Evolutionary conservation across 257 asterid species (phyloP), one percentile per base, ranked within the genome.

Genomic region (Henckelia pumila): DNA sequence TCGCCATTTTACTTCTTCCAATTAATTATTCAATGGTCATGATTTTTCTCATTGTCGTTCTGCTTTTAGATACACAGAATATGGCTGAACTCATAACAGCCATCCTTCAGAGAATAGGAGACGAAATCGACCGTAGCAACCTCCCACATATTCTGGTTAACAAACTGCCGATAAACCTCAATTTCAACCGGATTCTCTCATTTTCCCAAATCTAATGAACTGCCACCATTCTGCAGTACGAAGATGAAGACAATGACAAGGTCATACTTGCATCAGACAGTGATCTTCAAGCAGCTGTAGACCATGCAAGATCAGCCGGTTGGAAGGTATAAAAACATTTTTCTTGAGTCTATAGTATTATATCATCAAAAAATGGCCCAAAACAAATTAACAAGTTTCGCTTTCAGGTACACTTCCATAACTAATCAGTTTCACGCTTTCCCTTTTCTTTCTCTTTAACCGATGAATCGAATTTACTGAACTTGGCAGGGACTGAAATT

Each of bases 171-270:
- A 59, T 55, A 8, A 26, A 30, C 55, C 64, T 56, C 29, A 5
- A 13, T 17, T 28, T 35, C 50, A 59, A 19, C 24, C 64, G 26
- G 2, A 35, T 13, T 63, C 19, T n/a, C 10, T 59, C 58, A 1
- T 25, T 9, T 30, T 7, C 47, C 19, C 24, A 71, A 52, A 26
- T 62, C 29, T 76, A 21, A 33, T 62, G 33, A 8, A 58, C 40
- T 52, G 55, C 58, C 33, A 40, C 2, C 26, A 32, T 69, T 23
- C 47, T 76, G 73, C 82, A 93, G 99, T 93, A 93, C 56, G 99
- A 94, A 78, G 99, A 94, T 23, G 99, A 91, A 73, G 99, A 94
- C 73, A 78, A 80, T 30, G 99, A 94, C 87, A 84, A 82, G 74
- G 88, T 91, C 32, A 74, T 94, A 49, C 92, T 94, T 68, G 95